These are phyloP conservation scores for Coprinellus micaceus DNA, from an alignment of 768 basidiomycete species.

Conservation along the genomic window DNA sequence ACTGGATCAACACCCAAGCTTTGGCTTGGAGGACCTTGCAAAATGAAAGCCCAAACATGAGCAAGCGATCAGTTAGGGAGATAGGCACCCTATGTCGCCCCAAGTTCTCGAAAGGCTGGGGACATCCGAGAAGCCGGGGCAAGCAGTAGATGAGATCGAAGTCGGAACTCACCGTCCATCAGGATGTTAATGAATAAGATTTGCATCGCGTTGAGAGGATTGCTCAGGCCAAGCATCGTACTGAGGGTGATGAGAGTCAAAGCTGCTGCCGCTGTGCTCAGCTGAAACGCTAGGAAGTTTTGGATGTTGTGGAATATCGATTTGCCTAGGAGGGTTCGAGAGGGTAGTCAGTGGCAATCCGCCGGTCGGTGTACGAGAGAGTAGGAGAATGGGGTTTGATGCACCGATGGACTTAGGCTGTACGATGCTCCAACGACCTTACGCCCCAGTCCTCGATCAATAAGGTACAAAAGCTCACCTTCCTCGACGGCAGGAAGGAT, in stretches of 20 bases:
- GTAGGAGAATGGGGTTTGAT: no score
- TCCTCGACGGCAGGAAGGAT: conserved; percentile 94
- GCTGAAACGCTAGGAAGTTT: conserved; percentile 95
- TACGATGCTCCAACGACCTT: no score
- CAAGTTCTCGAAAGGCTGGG: no score
- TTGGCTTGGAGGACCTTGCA: conserved; percentile 85
- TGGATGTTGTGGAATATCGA: conserved; percentile 99
- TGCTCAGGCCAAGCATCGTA: conserved; percentile 84
- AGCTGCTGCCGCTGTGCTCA: conserved; percentile 96
- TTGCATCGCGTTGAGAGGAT: conserved; percentile 97
- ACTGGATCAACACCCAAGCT: conserved; percentile 96
- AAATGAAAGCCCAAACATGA: neutral
- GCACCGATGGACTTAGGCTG: no score
- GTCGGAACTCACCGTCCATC: conserved; percentile 75
- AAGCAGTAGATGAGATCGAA: no score
- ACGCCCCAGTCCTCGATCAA: neutral
- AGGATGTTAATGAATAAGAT: conserved; percentile 99
- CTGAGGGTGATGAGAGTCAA: conserved; percentile 92
- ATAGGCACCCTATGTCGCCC: no score
- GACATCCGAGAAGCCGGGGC: no score
- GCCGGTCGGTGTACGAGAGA: no score
- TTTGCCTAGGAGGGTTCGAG: conserved; percentile 64
- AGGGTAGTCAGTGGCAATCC: no score
- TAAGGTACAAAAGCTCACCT: conserved; percentile 42
- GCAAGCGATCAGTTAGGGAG: conserved; percentile 1